Evolutionary conservation across 352 stramenopile species (phyloP), one percentile per base, ranked within the genome.

Genomic region (Globisporangium paddicum): DNA sequence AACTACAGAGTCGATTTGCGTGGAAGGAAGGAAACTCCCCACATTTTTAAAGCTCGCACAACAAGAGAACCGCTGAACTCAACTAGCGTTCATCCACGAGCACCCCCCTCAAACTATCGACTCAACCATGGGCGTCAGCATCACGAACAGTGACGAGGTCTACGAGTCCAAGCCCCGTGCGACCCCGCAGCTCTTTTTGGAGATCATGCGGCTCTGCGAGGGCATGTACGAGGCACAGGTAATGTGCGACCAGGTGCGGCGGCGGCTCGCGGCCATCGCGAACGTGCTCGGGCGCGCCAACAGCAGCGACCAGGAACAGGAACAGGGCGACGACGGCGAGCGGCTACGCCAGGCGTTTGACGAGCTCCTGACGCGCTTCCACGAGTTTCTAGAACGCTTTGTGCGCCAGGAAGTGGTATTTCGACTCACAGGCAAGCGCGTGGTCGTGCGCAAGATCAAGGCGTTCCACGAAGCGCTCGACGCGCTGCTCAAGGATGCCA

Each of bases 201-300:
- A 42, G 5, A 14, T 25, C 13, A 25, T 23, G 16, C 26, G 11
- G 34, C 44, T 62, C 45, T 55, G 34, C 34, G 34, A 53, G 14
- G 45, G 46, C 16, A 53, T 47, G 44, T 42, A 34, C 25, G 55
- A 55, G 13, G 44, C 45, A 23, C 55, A 62, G 35, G 44, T 47
- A 13, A 40, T 62, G 55, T 55, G 55, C 25, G 55, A 62, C 23
- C 55, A 62, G 46, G 46, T 62, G n/a, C 55, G 45, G 8, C 32
- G 44, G 18, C 55, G 55, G 6, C 18, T 62, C 35, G 34, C 14
- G 23, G 38, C 55, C 19, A 46, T 49, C n/a, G 32, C 45, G 2
- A 50, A 25, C 0, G n/a, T 13, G 2, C 18, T 62, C 6, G 54
- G 23, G 38, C 38, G 18, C 38, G 5, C 13, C 34, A 38, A 10